Base-by-base conservation (phyloP, 345 rosid species). In the Physaria fendleri region DNA sequence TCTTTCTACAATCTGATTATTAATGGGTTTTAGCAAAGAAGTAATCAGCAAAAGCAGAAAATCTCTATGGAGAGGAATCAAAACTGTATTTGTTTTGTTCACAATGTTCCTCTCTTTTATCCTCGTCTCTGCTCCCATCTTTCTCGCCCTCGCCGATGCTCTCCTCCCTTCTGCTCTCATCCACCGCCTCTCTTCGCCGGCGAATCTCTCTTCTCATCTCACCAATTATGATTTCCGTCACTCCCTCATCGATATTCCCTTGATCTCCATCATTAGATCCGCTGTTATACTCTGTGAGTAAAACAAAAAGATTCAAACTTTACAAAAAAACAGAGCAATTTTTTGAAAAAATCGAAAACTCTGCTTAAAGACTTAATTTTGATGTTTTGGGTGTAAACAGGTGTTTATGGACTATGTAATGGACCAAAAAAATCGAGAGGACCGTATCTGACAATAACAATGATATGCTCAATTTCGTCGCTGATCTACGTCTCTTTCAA, bases 221-320 rank as follows among this genome's bases (percentile, higher is more conserved):
- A 45, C 34, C n/a, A 62, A 85, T 70, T 85, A 77, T 52, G 87
- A 87, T 66, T 90, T 90, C 14, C 80, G 94, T 11, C 79, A 71
- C 71, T 90, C 97, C n/a, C 87, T 87, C 44, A 52, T 90, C 23
- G 97, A 90, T 56, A 83, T 90, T 7, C 97, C 99, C 0, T 68
- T 93, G 35, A 60, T 86, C 18, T 93, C 97, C 44, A 71, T 86
- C 71, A 8, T 80, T 62, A 71, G 99, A 83, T 93, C 99, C 34
- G 84, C 81, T 2, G 69, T 88, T 56, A 93, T 93, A 62, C 68
- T 93, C 64, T 93, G 99, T 93, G 68, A 83, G 97, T 75, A 18
- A 5, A 38, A 7, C n/a, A n/a, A 11, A 33, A 61, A 68, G 23
- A 43, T 30, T 15, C 29, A 41, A 33, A 32, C 49, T 57, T 57